Evolutionary conservation across 208 protist genomes (phyloP).

Genomic region (Porcisia deanei): DNA sequence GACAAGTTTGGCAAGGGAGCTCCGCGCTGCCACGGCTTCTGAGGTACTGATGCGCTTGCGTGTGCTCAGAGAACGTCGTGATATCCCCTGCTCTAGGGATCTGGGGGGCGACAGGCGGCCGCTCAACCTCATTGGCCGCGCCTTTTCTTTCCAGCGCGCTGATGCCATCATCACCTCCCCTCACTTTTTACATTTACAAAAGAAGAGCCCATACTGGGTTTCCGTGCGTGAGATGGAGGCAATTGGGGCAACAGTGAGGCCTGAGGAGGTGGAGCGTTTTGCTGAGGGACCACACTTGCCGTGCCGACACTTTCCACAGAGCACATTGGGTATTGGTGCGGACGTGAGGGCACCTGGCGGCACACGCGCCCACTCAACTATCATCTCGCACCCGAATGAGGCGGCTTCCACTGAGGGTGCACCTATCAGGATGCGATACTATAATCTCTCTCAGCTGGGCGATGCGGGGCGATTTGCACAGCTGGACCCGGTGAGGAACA

Average conservation of each 20-base stretch:
- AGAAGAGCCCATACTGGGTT: constrained; percentile 40
- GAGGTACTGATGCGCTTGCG: constrained; percentile 6
- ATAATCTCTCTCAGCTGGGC: constrained; percentile 57
- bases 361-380: neutral
- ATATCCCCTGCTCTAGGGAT: neutral
- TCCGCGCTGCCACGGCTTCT: neutral
- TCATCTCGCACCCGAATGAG: neutral
- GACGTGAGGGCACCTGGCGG: neutral
- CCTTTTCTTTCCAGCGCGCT: neutral
- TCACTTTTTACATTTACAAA: constrained; percentile 24
- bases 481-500: neutral
- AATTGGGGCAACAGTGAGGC: constrained; percentile 31
- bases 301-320: neutral
- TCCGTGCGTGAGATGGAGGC: constrained; percentile 20
- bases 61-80: neutral
- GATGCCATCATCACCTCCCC: constrained; percentile 2
- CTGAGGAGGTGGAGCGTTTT: constrained; percentile 28
- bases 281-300: neutral
- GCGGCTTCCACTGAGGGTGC: neutral
- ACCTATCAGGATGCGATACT: constrained; percentile 4
- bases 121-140: neutral
- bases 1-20: constrained; percentile 25
- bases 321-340: neutral
- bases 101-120: neutral
- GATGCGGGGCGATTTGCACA: constrained; percentile 27